Evolutionary conservation across 148 eudicot species (phyloP).

Genomic region (Fagopyrum esculentum): DNA sequence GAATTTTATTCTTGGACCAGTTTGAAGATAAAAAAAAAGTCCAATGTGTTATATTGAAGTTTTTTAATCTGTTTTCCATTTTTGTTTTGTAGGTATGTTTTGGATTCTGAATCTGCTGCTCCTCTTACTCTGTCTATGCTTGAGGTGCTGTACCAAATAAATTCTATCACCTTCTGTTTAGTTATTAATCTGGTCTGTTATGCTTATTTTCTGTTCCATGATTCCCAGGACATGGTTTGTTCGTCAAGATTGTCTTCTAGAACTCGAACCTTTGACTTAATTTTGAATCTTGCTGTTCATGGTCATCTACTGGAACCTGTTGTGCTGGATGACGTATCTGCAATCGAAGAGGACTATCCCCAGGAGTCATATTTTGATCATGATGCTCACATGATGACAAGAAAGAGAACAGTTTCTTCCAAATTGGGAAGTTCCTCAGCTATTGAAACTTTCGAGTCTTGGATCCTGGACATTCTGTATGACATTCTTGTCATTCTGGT

Average conservation of each 20-base stretch:
- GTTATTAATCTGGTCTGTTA: not conserved
- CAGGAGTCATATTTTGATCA: slow-evolving; percentile 47
- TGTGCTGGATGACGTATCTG: slow-evolving; percentile 54
- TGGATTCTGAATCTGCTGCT: slow-evolving; percentile 86
- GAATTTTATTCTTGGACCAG: not conserved
- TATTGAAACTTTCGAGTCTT: slow-evolving; percentile 69
- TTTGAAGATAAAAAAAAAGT: not conserved
- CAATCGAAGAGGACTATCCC: slow-evolving; percentile 69
- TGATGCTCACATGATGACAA: slow-evolving; percentile 43
- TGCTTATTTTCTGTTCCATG: slow-evolving; percentile 14
- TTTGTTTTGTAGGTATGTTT: slow-evolving; percentile 59
- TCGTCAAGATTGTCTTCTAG: slow-evolving; percentile 66
- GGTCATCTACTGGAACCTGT: slow-evolving; percentile 93
- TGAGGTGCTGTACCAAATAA: slow-evolving; percentile 45
- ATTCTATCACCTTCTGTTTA: not conserved
- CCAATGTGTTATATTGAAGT: not conserved
- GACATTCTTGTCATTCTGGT: slow-evolving; percentile 88
- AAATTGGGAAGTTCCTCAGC: slow-evolving; percentile 46
- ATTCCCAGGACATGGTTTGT: slow-evolving; percentile 31
- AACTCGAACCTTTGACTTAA: slow-evolving; percentile 85
- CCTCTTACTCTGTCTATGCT: slow-evolving; percentile 87
- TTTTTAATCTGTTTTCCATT: not conserved
- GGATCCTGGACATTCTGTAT: slow-evolving; percentile 80
- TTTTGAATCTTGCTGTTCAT: slow-evolving; percentile 95
- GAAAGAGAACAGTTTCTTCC: slow-evolving; percentile 39